These are phyloP conservation scores for Chondrus crispus DNA, from an alignment of 23 red algal species.

Conservation along the genomic window DNA sequence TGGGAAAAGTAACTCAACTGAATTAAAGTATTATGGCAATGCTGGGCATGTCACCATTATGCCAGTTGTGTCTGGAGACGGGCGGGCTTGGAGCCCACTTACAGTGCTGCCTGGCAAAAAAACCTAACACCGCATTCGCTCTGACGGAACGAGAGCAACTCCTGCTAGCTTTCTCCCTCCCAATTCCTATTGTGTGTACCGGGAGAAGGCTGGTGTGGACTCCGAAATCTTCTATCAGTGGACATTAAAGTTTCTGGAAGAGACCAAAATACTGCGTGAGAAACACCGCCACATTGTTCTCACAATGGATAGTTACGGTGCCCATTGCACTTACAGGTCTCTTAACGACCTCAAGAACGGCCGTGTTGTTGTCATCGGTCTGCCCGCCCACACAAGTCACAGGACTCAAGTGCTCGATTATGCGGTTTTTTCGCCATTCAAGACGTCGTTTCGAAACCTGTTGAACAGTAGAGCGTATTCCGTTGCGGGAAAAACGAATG, in stretches of 20 bases:
- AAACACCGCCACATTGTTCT: neutral
- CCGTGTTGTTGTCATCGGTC: neutral
- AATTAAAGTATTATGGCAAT: neutral
- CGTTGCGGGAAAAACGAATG: neutral
- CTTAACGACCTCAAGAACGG: neutral
- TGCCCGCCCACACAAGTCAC: neutral
- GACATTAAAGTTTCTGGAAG: neutral
- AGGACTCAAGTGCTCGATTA: neutral
- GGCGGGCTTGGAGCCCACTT: neutral
- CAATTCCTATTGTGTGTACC: neutral
- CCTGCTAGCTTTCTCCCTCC: neutral
- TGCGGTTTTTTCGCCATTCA: neutral
- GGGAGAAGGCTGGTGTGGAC: neutral
- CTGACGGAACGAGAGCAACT: neutral
- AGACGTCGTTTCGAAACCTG: neutral
- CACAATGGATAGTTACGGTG: neutral
- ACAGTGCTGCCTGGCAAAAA: neutral
- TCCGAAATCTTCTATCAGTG: neutral
- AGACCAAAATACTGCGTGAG: neutral
- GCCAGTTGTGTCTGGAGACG: neutral
- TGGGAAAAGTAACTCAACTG: neutral
- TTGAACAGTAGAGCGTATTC: neutral
- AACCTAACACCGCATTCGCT: neutral
- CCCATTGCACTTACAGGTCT: neutral
- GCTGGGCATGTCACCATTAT: neutral